Evolutionary conservation across 202 grass and related monocot species (phyloP).

Genomic region (Saccharum hybrid): DNA sequence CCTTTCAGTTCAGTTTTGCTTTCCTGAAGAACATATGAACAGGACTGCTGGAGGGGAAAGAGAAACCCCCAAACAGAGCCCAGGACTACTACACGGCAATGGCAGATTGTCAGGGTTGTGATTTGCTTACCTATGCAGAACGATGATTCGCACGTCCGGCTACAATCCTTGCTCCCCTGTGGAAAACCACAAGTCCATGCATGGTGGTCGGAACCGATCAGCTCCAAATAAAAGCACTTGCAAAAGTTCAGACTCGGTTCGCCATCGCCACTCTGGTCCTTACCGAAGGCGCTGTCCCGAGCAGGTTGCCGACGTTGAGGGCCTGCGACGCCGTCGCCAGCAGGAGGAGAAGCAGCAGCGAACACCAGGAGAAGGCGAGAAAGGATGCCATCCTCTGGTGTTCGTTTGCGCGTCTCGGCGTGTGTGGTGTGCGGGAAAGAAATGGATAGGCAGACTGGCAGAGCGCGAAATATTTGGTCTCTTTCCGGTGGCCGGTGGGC

Average conservation of each 20-base stretch:
- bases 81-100: no score
- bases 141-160: conserved; percentile 71
- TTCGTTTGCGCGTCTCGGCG: background rate
- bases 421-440: background rate
- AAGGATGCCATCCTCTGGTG: conserved; percentile 27
- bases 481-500: background rate
- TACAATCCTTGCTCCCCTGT: conserved; percentile 72
- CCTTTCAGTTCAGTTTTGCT: background rate
- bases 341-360: conserved; percentile 26
- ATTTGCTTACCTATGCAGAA: conserved; percentile 64
- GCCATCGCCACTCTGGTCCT: background rate
- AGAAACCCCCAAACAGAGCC: no score
- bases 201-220: background rate
- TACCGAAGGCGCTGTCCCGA: conserved; percentile 47
- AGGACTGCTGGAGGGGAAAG: background rate
- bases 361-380: background rate
- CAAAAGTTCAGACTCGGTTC: background rate
- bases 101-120: background rate
- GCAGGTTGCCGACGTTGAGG: conserved; percentile 59
- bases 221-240: background rate
- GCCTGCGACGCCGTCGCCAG: conserved; percentile 29
- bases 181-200: conserved; percentile 7
- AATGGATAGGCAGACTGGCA: background rate
- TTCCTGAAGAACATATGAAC: background rate
- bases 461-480: conserved; percentile 17